Conservation (phyloP, 176 grass and related monocot genomes). For the Aegilops speltoides region DNA sequence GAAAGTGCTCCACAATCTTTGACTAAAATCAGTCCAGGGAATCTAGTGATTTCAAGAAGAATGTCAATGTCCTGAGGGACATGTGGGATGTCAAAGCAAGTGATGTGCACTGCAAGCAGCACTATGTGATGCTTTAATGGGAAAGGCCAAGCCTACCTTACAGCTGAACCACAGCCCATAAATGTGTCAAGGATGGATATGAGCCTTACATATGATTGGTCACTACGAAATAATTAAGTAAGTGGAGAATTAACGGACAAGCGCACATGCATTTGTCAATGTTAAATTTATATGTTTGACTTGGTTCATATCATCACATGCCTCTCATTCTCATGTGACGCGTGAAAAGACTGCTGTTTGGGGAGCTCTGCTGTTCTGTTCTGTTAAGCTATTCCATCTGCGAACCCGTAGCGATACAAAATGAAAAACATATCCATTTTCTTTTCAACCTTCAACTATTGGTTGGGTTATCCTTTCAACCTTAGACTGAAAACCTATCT, state of each 20-base stretch:
- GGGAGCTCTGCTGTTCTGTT: too few species aligned
- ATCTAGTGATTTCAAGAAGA: not conserved
- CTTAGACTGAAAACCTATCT: not conserved
- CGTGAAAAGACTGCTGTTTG: too few species aligned
- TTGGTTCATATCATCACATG: not conserved
- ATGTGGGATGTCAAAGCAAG: conserved; percentile 16
- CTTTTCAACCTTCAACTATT: not conserved
- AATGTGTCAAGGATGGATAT: not conserved
- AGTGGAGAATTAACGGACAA: not conserved
- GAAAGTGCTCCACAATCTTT: conserved; percentile 5
- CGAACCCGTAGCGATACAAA: not conserved
- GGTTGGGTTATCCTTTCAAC: not conserved
- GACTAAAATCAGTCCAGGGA: not conserved
- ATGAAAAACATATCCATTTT: not conserved
- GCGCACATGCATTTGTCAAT: not conserved
- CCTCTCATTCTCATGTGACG: too few species aligned
- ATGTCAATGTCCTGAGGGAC: not conserved
- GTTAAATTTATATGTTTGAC: not conserved
- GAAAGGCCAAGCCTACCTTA: not conserved
- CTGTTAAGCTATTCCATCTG: not conserved
- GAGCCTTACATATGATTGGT: not conserved
- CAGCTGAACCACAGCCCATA: not conserved
- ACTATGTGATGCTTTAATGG: not conserved
- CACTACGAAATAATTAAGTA: not conserved
- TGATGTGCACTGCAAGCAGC: not conserved